Evolutionary conservation across 192 early-diverging fungal genomes (phyloP), one percentile per base, ranked within the genome.

Genomic region (Backusella sp.): DNA sequence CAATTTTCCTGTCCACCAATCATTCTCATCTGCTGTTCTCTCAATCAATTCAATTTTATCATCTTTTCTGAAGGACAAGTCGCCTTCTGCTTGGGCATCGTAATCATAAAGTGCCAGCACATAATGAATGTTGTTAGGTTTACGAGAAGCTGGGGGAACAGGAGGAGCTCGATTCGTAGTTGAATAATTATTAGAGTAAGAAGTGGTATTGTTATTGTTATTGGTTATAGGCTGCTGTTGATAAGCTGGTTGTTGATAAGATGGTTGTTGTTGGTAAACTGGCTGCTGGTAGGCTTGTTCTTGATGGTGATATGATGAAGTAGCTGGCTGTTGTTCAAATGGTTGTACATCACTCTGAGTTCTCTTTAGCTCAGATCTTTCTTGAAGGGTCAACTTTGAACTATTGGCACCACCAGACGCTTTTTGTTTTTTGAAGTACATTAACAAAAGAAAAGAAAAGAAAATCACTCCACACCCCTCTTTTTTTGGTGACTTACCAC

Each of bases 1-100:
- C 28, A 91, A 74, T n/a, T 73, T 82, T 5, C 94, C 94, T 3
- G 91, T 94, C 94, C 94, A 95, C 94, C 94, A 95, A 68, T 92
- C 93, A 74, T 95, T 86, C 5, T 74, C 73, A 69, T 85, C 84
- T 15, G 76, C 72, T 1, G 90, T 90, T 59, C 88, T 82, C 66
- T 92, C 81, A 26, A 94, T 30, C 11, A 95, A 73, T 80, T 94
- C 88, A 66, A 95, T 93, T 5, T 76, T 73, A 52, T 95, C 92
- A 73, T 90, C 90, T 70, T 90, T 91, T 11, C 78, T 76, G 83
- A 95, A 94, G 17, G 83, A 80, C 72, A 95, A 77, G 76, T 95
- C 94, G 15, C 91, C 92, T 1, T 85, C 84, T 49, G 90, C 87
- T 75, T 92, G 90, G 1, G 92, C 93, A 12, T 88, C 82, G 76